Evolutionary conservation across 345 rosid species (phyloP), one percentile per base, ranked within the genome.

Genomic region (Populus ilicifolia): DNA sequence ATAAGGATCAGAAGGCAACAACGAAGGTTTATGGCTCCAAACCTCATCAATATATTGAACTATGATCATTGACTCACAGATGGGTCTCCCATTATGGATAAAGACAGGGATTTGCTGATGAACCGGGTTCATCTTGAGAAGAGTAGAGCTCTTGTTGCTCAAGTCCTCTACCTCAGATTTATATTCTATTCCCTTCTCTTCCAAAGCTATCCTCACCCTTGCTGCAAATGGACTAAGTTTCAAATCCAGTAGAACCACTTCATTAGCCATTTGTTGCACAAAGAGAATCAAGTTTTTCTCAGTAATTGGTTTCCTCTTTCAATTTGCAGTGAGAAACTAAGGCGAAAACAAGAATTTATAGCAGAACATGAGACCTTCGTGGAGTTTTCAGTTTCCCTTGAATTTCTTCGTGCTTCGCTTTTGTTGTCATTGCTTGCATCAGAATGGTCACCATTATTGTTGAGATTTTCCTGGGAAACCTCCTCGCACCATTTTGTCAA

Each of bases 201-300:
- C 81, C 39, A 78, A 17, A 1, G 65, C 81, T 52, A 78, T 52
- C 54, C 64, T 78, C 41, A 73, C 77, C 35, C 81, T 72, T 39
- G 29, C 63, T 4, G 39, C 81, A 73, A 72, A 78, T 18, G 78
- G 78, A 35, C 78, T 75, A 44, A 8, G 7, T 41, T 52, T 52
- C 21, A 52, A 52, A 20, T 52, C 59, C n/a, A 18, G 21, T 0
- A 52, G n/a, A 20, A 6, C 23, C 1, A 52, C 23, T 20, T 17
- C 59, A 20, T 12, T 7, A 18, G 59, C 59, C 59, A 52, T 52
- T 20, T 52, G 23, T 6, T 52, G 8, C 23, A 6, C 2, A 2
- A 0, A 21, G 0, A 13, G 18, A 6, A 20, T 6, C 2, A 52
- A 20, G 23, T 52, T 52, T 52, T 52, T 17, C 59, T 18, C 9